These are phyloP conservation scores for Mikania micrantha DNA, from an alignment of 129 eudicot species.

Conservation along the genomic window DNA sequence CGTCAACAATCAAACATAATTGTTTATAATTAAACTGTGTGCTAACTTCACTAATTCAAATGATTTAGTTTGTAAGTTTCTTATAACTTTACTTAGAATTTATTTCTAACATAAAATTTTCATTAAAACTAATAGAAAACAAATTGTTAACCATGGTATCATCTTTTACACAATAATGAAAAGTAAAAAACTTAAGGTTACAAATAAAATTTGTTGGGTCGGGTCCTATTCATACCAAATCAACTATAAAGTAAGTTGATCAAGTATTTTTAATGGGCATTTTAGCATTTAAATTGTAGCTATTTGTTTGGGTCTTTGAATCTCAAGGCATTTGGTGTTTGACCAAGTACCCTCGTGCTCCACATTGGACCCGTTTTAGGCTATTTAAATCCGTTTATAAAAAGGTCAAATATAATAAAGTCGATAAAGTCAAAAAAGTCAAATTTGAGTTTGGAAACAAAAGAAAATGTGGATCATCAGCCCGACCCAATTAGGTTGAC, in stretches of 20 bases:
- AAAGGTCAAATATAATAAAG: too few species aligned
- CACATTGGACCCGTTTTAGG: neutral
- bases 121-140: too few species aligned
- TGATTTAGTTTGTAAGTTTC: too few species aligned
- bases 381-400: neutral
- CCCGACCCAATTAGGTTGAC: neutral
- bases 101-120: too few species aligned
- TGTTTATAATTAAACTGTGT: too few species aligned
- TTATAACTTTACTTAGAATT: too few species aligned
- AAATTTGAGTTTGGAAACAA: neutral
- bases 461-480: neutral
- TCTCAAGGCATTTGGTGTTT: neutral
- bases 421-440: neutral
- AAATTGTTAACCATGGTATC: too few species aligned
- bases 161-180: conserved; percentile 9
- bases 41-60: too few species aligned
- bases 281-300: neutral
- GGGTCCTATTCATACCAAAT: neutral
- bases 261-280: neutral
- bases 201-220: neutral
- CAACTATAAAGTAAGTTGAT: neutral
- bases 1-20: too few species aligned
- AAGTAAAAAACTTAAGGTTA: conserved; percentile 2
- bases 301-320: neutral
- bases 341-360: neutral